Percentiles rank a stretch among this genome's conserved stretches.
Conservation (phyloP, 2,329 filamentous ascomycete species). For the Cladosporium halotolerans region DNA sequence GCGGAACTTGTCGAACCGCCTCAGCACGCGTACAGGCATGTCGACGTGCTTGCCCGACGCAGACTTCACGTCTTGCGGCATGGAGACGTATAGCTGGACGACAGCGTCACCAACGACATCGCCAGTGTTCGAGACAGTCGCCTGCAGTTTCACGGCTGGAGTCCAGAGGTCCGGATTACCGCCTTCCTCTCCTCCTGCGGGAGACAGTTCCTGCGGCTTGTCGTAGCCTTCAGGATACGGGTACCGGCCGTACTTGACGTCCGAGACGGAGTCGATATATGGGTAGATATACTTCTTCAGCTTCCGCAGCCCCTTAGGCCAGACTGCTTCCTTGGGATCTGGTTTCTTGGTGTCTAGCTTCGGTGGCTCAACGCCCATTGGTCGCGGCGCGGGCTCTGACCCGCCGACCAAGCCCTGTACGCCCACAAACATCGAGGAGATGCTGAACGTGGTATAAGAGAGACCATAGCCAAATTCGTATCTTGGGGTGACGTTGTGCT, state of each 20-base stretch:
- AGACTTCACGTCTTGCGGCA: slow-evolving; percentile 28
- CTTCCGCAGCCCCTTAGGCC: slow-evolving; percentile 54
- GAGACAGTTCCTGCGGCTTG: slow-evolving; percentile 45
- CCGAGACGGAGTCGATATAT: slow-evolving; percentile 53
- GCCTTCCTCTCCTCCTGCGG: slow-evolving; percentile 62
- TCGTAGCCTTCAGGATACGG: slow-evolving; percentile 54
- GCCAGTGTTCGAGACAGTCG: slow-evolving; percentile 59
- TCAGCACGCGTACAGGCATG: slow-evolving; percentile 44
- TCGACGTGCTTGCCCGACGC: slow-evolving; percentile 22
- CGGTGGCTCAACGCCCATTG: slow-evolving; percentile 43
- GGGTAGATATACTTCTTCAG: slow-evolving; percentile 69
- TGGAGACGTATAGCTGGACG: slow-evolving; percentile 52
- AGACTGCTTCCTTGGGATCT: slow-evolving; percentile 50
- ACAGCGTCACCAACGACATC: slow-evolving; percentile 46
- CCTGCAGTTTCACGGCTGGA: slow-evolving; percentile 43
- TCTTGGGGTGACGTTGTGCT: slow-evolving; percentile 63
- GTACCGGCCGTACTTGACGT: slow-evolving; percentile 36
- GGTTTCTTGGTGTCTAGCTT: slow-evolving; percentile 52
- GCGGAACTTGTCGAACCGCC: slow-evolving; percentile 40
- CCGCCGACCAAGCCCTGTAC: slow-evolving; percentile 27
- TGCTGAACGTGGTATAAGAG: slow-evolving; percentile 68
- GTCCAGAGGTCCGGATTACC: slow-evolving; percentile 63
- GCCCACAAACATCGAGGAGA: slow-evolving; percentile 48
- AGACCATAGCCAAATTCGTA: slow-evolving; percentile 85
- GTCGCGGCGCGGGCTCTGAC: slow-evolving; percentile 31